Evolutionary conservation across 805 yeast species (phyloP).

Genomic region (Danielozyma ontarioensis): DNA sequence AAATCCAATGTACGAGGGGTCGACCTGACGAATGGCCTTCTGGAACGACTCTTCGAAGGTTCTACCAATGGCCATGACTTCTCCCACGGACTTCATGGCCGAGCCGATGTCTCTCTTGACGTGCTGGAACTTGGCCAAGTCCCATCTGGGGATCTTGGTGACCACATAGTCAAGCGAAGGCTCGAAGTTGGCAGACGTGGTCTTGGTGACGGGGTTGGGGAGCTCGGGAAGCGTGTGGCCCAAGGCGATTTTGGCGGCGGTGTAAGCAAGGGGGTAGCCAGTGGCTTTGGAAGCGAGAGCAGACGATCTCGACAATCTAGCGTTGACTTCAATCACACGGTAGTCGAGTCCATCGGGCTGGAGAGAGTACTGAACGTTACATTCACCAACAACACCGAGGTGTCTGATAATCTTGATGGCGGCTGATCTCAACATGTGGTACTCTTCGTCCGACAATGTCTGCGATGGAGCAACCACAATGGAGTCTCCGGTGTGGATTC

Average conservation of each 20-base stretch:
- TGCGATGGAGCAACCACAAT: conserved; percentile 99
- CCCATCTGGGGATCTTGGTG: conserved; percentile 98
- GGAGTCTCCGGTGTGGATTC: conserved; percentile 98
- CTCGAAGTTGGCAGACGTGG: conserved; percentile 94
- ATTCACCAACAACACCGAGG: conserved; percentile 97
- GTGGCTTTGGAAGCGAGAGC: conserved; percentile 98
- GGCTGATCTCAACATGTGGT: conserved; percentile 95
- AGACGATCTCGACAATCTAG: conserved; percentile 93
- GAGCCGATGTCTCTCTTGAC: conserved; percentile 92
- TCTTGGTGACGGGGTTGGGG: conserved; percentile 94
- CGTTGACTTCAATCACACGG: conserved; percentile 96
- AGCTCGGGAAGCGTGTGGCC: conserved; percentile 93
- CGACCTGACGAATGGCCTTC: conserved; percentile 94
- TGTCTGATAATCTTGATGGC: conserved; percentile 97
- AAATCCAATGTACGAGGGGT: conserved; percentile 85
- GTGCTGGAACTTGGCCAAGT: conserved; percentile 88
- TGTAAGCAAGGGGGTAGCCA: conserved; percentile 97
- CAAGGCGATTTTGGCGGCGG: conserved; percentile 95
- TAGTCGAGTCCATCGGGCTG: conserved; percentile 95
- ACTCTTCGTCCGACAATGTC: conserved; percentile 93
- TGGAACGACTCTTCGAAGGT: conserved; percentile 96
- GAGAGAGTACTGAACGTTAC: conserved; percentile 95
- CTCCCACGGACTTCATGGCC: conserved; percentile 98
- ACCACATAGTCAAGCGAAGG: conserved; percentile 96
- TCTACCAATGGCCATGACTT: conserved; percentile 98